These are phyloP conservation scores for Lachancea mirantina DNA, from an alignment of 805 yeast genomes.

Conservation along the genomic window DNA sequence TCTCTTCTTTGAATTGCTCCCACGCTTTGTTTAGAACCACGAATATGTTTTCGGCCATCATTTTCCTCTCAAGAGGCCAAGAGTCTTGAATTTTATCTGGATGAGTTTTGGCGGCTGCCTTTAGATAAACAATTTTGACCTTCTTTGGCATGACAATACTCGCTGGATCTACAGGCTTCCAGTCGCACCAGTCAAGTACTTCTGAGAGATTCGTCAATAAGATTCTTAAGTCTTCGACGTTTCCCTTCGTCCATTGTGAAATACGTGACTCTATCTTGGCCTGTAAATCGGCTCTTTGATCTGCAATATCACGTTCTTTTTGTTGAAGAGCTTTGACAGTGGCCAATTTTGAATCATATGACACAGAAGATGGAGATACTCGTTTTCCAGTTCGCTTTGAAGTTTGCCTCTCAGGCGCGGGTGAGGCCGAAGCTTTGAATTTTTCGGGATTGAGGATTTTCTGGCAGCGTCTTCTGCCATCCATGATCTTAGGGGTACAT, in stretches of 20 bases:
- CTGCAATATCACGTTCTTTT: slow-evolving; percentile 42
- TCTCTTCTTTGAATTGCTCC: slow-evolving; percentile 68
- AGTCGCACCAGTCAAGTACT: slow-evolving; percentile 62
- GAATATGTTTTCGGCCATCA: slow-evolving; percentile 85
- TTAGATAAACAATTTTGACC: slow-evolving; percentile 81
- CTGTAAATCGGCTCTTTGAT: slow-evolving; percentile 51
- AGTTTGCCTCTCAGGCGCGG: neutral
- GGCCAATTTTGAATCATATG: slow-evolving; percentile 39
- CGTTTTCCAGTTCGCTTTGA: neutral
- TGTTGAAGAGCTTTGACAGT: slow-evolving; percentile 43
- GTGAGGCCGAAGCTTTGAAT: slow-evolving; percentile 18
- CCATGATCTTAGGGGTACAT: slow-evolving; percentile 57
- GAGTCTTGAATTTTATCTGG: slow-evolving; percentile 71
- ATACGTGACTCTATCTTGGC: slow-evolving; percentile 55
- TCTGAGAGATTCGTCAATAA: slow-evolving; percentile 61
- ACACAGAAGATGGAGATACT: slow-evolving; percentile 1
- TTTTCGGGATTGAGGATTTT: slow-evolving; percentile 50
- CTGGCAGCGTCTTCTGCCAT: slow-evolving; percentile 75
- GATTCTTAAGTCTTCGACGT: slow-evolving; percentile 74
- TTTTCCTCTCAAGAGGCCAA: slow-evolving; percentile 53
- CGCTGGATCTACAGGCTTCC: slow-evolving; percentile 59
- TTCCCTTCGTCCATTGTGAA: slow-evolving; percentile 61
- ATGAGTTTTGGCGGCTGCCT: slow-evolving; percentile 83
- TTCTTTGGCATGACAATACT: slow-evolving; percentile 85
- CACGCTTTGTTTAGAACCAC: slow-evolving; percentile 80